phyloP scores from a whole-genome alignment of 176 grass and related monocot species.

The Ensete ventricosum region DNA sequence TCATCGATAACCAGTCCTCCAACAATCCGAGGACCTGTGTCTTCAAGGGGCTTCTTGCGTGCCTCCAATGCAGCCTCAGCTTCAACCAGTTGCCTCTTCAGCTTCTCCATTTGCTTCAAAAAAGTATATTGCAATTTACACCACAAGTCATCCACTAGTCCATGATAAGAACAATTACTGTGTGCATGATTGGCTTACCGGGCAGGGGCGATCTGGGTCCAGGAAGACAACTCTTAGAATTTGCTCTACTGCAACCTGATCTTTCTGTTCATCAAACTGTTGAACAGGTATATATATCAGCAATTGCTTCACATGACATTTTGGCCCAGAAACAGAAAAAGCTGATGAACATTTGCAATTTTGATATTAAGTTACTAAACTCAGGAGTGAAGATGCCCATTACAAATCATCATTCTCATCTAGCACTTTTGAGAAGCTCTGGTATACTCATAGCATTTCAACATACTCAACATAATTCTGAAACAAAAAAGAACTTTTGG shows the following conservation, averaged over 20 bases:
- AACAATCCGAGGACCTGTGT: constrained; percentile 45
- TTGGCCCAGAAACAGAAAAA: neutral
- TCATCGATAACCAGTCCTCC: constrained; percentile 95
- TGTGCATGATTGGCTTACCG: constrained; percentile 25
- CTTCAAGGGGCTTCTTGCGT: constrained; percentile 89
- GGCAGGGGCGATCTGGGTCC: constrained; percentile 56
- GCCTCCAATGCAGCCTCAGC: constrained; percentile 84
- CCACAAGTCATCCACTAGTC: too few species aligned
- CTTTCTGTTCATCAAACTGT: constrained; percentile 97
- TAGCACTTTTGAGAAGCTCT: too few species aligned
- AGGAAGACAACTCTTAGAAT: constrained; percentile 85
- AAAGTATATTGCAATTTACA: neutral
- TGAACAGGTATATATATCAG: neutral
- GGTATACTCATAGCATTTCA: too few species aligned
- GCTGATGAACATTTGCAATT: too few species aligned
- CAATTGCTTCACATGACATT: neutral
- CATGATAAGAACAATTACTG: too few species aligned
- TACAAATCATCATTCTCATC: too few species aligned
- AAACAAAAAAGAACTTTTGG: too few species aligned
- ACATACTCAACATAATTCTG: too few species aligned
- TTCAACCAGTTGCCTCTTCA: constrained; percentile 86
- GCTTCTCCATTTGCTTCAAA: constrained; percentile 86
- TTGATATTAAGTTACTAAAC: too few species aligned
- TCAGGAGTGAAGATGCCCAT: too few species aligned
- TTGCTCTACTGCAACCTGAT: constrained; percentile 74